A percentile compares a stretch with the other conserved stretches of the same genome.
Conservation (phyloP, 2,329 filamentous ascomycete genomes). For the Nemania sp. region DNA sequence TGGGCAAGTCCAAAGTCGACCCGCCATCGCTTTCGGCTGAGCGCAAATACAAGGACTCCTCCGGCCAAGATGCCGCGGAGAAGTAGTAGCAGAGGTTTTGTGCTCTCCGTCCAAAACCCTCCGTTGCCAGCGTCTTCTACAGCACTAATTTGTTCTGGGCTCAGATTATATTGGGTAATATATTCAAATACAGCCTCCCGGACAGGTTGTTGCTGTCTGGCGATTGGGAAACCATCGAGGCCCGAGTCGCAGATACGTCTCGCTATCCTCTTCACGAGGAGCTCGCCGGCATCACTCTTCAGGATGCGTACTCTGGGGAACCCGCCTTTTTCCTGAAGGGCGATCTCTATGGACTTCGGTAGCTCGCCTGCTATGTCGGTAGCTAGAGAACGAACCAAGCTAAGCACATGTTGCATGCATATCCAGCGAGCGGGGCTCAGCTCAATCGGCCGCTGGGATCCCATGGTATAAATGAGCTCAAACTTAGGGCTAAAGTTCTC, state of each 20-base stretch:
- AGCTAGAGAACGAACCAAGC: conserved; percentile 44
- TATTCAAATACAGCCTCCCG: conserved; percentile 48
- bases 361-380: conserved; percentile 36
- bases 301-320: conserved; percentile 59
- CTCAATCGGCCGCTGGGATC: conserved; percentile 55
- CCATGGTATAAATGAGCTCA: conserved; percentile 67
- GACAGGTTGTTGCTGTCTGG: conserved; percentile 39
- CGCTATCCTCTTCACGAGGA: conserved; percentile 44
- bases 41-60: conserved; percentile 57
- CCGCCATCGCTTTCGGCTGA: conserved; percentile 64
- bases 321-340: conserved; percentile 35
- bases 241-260: conserved; percentile 50
- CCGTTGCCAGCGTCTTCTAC: conserved; percentile 42
- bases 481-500: conserved; percentile 65
- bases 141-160: conserved; percentile 34
- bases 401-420: conserved; percentile 57
- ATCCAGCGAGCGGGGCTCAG: conserved; percentile 60
- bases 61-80: conserved; percentile 60
- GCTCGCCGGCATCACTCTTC: conserved; percentile 35
- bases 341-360: conserved; percentile 47
- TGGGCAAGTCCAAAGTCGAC: conserved; percentile 66
- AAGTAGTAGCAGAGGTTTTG: conserved; percentile 48
- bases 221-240: conserved; percentile 47
- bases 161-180: conserved; percentile 46
- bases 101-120: conserved; percentile 44